Evolutionary conservation across 495 filamentous ascomycete genomes (phyloP).

Genomic region (Aspergillus sparsus): DNA sequence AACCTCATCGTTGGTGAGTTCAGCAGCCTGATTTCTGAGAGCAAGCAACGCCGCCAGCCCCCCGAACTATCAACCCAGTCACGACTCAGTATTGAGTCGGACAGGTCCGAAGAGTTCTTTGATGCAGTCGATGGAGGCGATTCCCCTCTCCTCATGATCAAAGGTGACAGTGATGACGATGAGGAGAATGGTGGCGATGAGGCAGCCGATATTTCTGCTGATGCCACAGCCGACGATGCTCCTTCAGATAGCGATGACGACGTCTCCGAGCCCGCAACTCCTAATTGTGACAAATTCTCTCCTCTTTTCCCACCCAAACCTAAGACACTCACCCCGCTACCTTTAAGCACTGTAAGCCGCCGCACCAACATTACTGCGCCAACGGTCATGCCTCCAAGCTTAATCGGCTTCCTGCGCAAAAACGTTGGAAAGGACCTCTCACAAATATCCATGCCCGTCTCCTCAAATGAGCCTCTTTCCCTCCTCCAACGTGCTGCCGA

Average conservation of each 20-base stretch:
- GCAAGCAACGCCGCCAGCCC: slow-evolving; percentile 72
- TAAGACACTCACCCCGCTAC: slow-evolving; percentile 76
- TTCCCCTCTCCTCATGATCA: slow-evolving; percentile 73
- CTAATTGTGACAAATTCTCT: slow-evolving; percentile 44
- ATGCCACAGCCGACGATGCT: slow-evolving; percentile 35
- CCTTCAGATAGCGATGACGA: slow-evolving; percentile 60
- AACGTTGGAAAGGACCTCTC: slow-evolving; percentile 98
- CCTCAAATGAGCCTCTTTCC: slow-evolving; percentile 90
- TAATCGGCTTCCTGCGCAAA: slow-evolving; percentile 92
- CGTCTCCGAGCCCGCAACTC: slow-evolving; percentile 36
- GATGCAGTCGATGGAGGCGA: slow-evolving; percentile 77
- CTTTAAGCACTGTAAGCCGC: slow-evolving; percentile 65
- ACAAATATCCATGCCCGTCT: slow-evolving; percentile 95
- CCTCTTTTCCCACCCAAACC: slow-evolving; percentile 70
- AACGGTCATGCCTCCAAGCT: slow-evolving; percentile 76
- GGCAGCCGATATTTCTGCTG: slow-evolving; percentile 23
- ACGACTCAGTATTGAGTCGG: slow-evolving; percentile 78
- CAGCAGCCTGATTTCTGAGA: slow-evolving; percentile 69
- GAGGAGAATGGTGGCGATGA: slow-evolving; percentile 19
- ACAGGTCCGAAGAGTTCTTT: slow-evolving; percentile 86
- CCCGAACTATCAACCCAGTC: slow-evolving; percentile 49
- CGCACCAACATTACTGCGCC: slow-evolving; percentile 69
- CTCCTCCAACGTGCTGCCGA: slow-evolving; percentile 85
- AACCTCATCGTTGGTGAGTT: slow-evolving; percentile 83
- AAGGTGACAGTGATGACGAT: slow-evolving; percentile 58